These are phyloP conservation scores for Claviceps sp. DNA, from an alignment of 2,329 filamentous ascomycete species.

Conservation along the genomic window DNA sequence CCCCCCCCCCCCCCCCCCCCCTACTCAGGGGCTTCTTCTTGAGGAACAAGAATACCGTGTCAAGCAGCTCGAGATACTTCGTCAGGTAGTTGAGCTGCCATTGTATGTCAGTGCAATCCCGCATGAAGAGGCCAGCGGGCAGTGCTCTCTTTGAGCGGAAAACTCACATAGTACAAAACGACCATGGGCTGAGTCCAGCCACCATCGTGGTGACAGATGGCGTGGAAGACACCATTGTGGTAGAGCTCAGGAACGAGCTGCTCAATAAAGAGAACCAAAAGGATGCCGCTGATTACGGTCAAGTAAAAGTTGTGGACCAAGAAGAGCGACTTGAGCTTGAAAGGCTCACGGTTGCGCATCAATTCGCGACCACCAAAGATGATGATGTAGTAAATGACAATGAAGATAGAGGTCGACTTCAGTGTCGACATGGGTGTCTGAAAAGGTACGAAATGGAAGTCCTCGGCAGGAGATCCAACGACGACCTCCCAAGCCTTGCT, in stretches of 20 bases:
- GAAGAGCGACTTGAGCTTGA: constrained; percentile 82
- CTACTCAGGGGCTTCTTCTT: constrained; percentile 93
- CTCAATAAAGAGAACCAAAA: constrained; percentile 80
- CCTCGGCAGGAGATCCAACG: constrained; percentile 68
- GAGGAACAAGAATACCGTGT: constrained; percentile 92
- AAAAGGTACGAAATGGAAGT: constrained; percentile 74
- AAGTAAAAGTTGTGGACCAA: constrained; percentile 95
- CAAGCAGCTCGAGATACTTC: constrained; percentile 91
- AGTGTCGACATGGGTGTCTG: constrained; percentile 84
- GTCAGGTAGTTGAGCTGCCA: constrained; percentile 88
- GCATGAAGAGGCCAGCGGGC: not conserved
- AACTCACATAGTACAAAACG: constrained; percentile 85
- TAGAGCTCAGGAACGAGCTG: constrained; percentile 76
- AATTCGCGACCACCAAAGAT: constrained; percentile 86
- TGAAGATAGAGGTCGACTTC: constrained; percentile 65
- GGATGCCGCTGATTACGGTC: constrained; percentile 66
- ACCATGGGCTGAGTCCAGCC: constrained; percentile 92
- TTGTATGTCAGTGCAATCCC: not conserved
- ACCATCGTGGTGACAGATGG: constrained; percentile 68
- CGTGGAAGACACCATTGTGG: constrained; percentile 71
- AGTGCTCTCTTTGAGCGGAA: not conserved
- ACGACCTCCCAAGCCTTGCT: constrained; percentile 67
- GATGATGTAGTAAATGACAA: constrained; percentile 80
- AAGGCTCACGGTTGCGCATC: constrained; percentile 76
- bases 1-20: too few species aligned